A percentile compares a stretch with the other conserved stretches of the same genome.
These are phyloP conservation scores for Mycena pura DNA, from an alignment of 768 basidiomycete genomes.

Conservation along the genomic window DNA sequence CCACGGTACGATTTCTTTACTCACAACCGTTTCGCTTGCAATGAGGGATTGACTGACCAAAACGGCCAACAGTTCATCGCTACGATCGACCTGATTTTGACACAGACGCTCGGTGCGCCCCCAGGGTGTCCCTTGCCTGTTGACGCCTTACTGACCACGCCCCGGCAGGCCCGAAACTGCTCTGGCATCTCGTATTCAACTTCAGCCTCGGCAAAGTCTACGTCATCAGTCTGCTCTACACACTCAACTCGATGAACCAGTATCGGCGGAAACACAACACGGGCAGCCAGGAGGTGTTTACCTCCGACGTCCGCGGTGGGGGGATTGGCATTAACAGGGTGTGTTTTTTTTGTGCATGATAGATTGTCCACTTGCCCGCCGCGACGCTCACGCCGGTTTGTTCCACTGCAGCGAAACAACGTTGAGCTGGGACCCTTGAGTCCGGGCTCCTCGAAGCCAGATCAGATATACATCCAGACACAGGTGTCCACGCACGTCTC, in stretches of 20 bases:
- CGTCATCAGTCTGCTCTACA: constrained; percentile 12
- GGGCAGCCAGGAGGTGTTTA: background rate
- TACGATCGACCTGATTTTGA: constrained; percentile 13
- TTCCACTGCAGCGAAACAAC: background rate
- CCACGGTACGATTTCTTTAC: background rate
- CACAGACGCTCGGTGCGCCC: constrained; percentile 4
- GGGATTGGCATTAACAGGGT: background rate
- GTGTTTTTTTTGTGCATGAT: too few species aligned
- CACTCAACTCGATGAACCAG: constrained; percentile 19
- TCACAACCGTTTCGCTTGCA: background rate
- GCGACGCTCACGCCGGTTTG: too few species aligned
- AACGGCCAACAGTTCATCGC: background rate
- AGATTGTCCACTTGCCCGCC: too few species aligned
- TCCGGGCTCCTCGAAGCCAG: too few species aligned
- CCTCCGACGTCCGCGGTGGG: background rate
- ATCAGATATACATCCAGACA: constrained; percentile 1
- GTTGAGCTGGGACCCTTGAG: background rate
- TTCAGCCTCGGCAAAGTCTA: constrained; percentile 17
- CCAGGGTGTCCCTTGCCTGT: background rate
- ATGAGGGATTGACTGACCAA: background rate
- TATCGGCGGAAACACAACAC: background rate
- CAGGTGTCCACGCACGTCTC: background rate
- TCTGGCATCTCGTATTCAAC: constrained; percentile 15
- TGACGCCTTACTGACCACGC: background rate
- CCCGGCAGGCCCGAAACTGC: background rate